phyloP scores from a whole-genome alignment of 768 basidiomycete species.

The Lentinula raphanica region DNA sequence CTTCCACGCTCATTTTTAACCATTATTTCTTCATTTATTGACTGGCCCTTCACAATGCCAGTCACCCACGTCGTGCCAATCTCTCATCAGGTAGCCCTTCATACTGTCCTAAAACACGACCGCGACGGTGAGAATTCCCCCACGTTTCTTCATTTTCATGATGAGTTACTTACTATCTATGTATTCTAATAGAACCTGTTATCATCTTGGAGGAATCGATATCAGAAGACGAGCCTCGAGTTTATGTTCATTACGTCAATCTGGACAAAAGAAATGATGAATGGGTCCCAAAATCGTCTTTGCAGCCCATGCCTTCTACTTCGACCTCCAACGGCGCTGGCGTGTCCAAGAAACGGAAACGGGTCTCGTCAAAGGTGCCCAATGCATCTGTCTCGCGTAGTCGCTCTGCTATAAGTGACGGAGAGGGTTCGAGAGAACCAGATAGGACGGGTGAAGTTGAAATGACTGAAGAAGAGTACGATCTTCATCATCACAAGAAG shows the following conservation, averaged over 20 bases:
- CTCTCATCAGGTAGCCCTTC: not conserved
- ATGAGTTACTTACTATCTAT: conserved; percentile 9
- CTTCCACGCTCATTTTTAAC: not conserved
- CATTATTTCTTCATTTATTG: not conserved
- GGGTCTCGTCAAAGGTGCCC: not conserved
- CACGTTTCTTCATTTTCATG: not conserved
- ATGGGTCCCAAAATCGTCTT: conserved; percentile 54
- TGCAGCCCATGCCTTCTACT: conserved; percentile 20
- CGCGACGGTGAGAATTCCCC: conserved; percentile 1
- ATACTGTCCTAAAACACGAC: conserved; percentile 5
- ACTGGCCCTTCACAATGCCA: conserved; percentile 20
- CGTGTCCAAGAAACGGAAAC: conserved; percentile 20
- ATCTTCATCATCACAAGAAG: conserved; percentile 62
- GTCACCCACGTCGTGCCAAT: conserved; percentile 23
- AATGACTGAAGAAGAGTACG: conserved; percentile 67
- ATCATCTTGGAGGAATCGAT: conserved; percentile 47
- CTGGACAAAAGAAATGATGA: conserved; percentile 72
- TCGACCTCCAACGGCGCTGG: conserved; percentile 12
- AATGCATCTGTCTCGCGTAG: not conserved
- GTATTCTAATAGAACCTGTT: conserved; percentile 38
- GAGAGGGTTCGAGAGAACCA: conserved; percentile 8
- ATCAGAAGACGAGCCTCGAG: conserved; percentile 29
- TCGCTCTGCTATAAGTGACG: conserved; percentile 9
- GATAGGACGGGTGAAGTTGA: conserved; percentile 23
- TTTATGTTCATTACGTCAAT: conserved; percentile 70